Evolutionary conservation across 192 early-diverging fungal genomes (phyloP).

Genomic region (Globomyces pollinis-pini): DNA sequence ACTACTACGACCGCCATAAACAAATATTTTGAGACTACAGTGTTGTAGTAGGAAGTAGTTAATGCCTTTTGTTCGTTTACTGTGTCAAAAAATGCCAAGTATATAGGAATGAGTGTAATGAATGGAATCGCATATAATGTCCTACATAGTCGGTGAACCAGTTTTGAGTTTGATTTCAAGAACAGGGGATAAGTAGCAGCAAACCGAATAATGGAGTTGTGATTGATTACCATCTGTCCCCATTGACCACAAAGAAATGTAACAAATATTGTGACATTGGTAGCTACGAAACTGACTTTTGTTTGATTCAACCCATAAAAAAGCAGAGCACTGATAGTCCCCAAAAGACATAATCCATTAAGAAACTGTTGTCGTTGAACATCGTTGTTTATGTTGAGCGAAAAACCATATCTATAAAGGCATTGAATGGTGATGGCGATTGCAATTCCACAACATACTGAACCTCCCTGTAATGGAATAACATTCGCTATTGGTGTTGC

Average conservation of each 20-base stretch:
- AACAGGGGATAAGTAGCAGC: background rate
- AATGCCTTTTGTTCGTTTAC: background rate
- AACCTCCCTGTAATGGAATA: conserved; percentile 1
- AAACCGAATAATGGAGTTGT: conserved; percentile 5
- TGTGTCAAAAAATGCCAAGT: background rate
- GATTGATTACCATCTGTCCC: conserved; percentile 3
- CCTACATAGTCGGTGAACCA: background rate
- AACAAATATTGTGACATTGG: background rate
- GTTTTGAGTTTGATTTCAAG: background rate
- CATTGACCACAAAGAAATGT: background rate
- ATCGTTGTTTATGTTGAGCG: background rate
- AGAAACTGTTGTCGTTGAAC: background rate
- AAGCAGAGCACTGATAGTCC: background rate
- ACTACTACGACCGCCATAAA: background rate
- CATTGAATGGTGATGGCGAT: background rate
- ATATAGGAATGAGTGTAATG: background rate
- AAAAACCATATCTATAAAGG: background rate
- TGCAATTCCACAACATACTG: background rate
- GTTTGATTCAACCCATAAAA: conserved; percentile 4
- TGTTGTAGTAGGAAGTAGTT: background rate
- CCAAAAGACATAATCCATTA: background rate
- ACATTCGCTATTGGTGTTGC: background rate
- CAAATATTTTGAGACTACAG: background rate
- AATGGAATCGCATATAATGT: background rate
- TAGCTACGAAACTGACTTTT: background rate